phyloP scores from a whole-genome alignment of 257 asterid species.

The Echium plantagineum region DNA sequence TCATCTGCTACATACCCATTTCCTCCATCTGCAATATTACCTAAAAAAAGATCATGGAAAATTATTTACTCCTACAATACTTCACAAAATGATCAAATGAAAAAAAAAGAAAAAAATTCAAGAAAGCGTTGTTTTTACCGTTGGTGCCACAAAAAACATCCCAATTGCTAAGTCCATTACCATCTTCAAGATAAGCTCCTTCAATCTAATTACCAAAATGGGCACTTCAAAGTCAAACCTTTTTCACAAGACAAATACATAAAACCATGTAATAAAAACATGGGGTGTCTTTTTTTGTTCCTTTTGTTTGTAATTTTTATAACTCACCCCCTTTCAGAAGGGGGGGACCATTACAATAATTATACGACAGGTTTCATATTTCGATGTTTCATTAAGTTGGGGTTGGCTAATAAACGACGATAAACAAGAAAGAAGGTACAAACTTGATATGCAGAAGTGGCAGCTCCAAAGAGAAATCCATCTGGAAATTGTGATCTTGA shows the following conservation, averaged over 20 bases:
- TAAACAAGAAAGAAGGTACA: not conserved
- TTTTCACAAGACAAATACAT: not conserved
- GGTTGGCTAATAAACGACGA: not conserved
- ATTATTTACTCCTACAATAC: not conserved
- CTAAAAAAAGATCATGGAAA: slow-evolving; percentile 14
- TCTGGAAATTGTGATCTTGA: slow-evolving; percentile 46
- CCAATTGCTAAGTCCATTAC: slow-evolving; percentile 63
- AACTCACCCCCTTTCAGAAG: too few species aligned
- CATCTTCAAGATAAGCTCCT: slow-evolving; percentile 69
- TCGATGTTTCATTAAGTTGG: too few species aligned
- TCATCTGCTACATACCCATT: slow-evolving; percentile 62
- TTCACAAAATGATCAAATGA: not conserved
- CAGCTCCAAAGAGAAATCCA: slow-evolving; percentile 66
- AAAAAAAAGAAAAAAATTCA: not conserved
- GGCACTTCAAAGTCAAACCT: not conserved
- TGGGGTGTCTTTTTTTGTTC: too few species aligned
- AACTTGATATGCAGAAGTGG: slow-evolving; percentile 73
- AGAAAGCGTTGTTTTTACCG: slow-evolving; percentile 20
- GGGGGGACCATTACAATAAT: too few species aligned
- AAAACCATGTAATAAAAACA: not conserved
- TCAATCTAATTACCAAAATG: slow-evolving; percentile 34
- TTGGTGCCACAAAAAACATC: slow-evolving; percentile 36
- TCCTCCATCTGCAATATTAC: slow-evolving; percentile 40
- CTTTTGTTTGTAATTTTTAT: too few species aligned
- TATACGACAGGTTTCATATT: too few species aligned